These are phyloP conservation scores for Melaleuca quinquenervia DNA, from an alignment of 345 rosid genomes.

Conservation along the genomic window DNA sequence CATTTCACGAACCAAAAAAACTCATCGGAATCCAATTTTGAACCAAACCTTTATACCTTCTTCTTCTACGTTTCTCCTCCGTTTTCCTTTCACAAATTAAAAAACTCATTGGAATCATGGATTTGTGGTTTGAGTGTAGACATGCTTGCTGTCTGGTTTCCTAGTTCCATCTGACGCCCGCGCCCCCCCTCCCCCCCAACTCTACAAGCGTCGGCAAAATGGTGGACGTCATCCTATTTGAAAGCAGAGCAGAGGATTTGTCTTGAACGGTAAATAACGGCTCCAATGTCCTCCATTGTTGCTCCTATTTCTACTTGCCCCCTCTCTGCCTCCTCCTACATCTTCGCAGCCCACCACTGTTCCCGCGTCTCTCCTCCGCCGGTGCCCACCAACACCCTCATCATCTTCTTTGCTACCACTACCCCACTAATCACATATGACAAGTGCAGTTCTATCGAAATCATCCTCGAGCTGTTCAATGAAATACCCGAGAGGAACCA, in stretches of 20 bases:
- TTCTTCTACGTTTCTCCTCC: too few species aligned
- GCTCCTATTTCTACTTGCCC: not conserved
- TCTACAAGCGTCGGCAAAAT: too few species aligned
- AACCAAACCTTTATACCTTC: too few species aligned
- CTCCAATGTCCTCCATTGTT: not conserved
- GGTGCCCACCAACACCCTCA: not conserved
- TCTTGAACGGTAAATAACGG: not conserved
- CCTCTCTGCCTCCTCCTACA: not conserved
- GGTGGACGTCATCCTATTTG: not conserved
- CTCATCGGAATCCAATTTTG: too few species aligned
- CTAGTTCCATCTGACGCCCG: not conserved
- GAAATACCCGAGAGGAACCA: conserved; percentile 64
- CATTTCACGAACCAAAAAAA: too few species aligned
- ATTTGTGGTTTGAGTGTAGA: not conserved
- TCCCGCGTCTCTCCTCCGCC: not conserved
- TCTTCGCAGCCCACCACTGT: not conserved
- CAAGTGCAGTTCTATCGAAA: conserved; percentile 45
- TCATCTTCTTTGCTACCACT: conserved; percentile 15
- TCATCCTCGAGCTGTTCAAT: conserved; percentile 57
- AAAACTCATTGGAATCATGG: too few species aligned
- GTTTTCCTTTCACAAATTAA: too few species aligned
- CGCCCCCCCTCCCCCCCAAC: too few species aligned
- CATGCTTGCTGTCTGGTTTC: not conserved
- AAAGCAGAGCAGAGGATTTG: not conserved
- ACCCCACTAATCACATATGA: conserved; percentile 62